Evolutionary conservation across 495 filamentous ascomycete species (phyloP).

Genomic region (Penicillium flavigenum): DNA sequence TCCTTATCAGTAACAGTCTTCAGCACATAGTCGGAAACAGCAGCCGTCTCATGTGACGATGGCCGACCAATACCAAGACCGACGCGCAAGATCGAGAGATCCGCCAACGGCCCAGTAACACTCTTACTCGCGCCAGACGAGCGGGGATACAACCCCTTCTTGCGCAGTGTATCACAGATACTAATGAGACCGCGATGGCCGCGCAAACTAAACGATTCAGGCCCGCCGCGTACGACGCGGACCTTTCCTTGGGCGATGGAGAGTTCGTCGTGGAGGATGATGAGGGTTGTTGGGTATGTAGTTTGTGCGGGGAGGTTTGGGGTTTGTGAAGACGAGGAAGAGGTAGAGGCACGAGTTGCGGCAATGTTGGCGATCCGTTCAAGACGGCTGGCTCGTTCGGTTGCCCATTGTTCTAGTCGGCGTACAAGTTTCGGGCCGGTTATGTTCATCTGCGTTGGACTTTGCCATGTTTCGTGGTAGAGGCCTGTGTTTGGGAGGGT

Average conservation of each 20-base stretch:
- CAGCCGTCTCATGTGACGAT: slow-evolving; percentile 48
- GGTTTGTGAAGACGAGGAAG: not conserved
- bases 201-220: slow-evolving; percentile 51
- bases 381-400: slow-evolving; percentile 41
- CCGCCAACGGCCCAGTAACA: slow-evolving; percentile 3
- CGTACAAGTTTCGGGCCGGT: slow-evolving; percentile 52
- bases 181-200: slow-evolving; percentile 84
- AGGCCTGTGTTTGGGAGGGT: slow-evolving; percentile 41
- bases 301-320: not conserved
- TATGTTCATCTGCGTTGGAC: slow-evolving; percentile 73
- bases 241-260: slow-evolving; percentile 52
- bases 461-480: slow-evolving; percentile 66
- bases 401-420: slow-evolving; percentile 45
- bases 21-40: slow-evolving; percentile 68
- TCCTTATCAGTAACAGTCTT: slow-evolving; percentile 56
- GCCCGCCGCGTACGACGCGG: slow-evolving; percentile 55
- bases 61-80: slow-evolving; percentile 75
- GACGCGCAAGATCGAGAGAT: slow-evolving; percentile 51
- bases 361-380: not conserved
- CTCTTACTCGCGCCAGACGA: not conserved
- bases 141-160: slow-evolving; percentile 32
- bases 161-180: slow-evolving; percentile 49
- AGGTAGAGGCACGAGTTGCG: not conserved
- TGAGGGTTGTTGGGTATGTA: slow-evolving; percentile 44
- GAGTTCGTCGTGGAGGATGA: slow-evolving; percentile 83